A percentile compares a stretch with the other conserved stretches of the same genome.
phyloP scores from a whole-genome alignment of 148 eudicot genomes.

The Vaccinium myrtillus region DNA sequence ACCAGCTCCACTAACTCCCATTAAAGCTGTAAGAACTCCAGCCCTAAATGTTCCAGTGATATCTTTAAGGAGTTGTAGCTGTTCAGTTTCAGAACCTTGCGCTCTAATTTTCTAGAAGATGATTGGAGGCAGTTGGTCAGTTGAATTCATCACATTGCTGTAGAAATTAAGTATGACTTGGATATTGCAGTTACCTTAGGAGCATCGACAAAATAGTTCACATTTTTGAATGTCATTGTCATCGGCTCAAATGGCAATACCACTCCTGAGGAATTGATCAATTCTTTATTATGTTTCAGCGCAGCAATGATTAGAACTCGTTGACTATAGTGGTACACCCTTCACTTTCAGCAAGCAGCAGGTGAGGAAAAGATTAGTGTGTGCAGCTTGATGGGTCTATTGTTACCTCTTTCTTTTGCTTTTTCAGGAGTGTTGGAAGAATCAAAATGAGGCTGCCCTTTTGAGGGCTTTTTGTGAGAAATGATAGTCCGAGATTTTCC shows the following conservation, averaged over 20 bases:
- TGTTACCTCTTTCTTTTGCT: background rate
- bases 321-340: background rate
- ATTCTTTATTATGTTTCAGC: background rate
- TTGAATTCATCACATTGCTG: background rate
- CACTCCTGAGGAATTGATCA: constrained; percentile 18
- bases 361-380: background rate
- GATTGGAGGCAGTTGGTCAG: background rate
- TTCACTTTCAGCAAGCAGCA: background rate
- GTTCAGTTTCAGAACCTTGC: constrained; percentile 13
- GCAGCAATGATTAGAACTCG: no score
- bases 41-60: constrained; percentile 34
- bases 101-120: constrained; percentile 26
- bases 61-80: constrained; percentile 28
- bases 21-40: constrained; percentile 38
- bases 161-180: background rate
- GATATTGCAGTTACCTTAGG: constrained; percentile 27
- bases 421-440: background rate
- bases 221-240: constrained; percentile 22
- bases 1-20: constrained; percentile 46
- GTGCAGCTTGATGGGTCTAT: background rate
- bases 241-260: constrained; percentile 33
- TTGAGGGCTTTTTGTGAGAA: constrained; percentile 12
- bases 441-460: background rate
- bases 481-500: constrained; percentile 37
- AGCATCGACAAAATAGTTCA: constrained; percentile 34